A percentile compares a stretch with the other conserved stretches of the same genome.
These are phyloP conservation scores for Penicillium sp. DNA, from an alignment of 2,329 filamentous ascomycete species.

Conservation along the genomic window DNA sequence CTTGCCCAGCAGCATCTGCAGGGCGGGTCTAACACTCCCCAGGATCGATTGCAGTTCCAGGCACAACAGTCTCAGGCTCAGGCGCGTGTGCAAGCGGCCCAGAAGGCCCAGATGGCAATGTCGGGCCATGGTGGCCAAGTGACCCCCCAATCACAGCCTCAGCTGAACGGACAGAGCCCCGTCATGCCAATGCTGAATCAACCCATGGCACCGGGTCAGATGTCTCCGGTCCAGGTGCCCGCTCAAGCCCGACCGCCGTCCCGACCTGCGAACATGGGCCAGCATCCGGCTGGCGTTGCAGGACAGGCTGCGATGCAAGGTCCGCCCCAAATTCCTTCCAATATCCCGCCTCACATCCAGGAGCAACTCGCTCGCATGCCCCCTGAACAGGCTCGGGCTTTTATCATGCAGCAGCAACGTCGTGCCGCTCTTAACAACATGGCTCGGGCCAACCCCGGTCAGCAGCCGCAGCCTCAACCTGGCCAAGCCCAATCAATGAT, in stretches of 20 bases:
- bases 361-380: constrained; percentile 37
- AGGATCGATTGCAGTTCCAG: constrained; percentile 42
- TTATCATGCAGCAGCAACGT: constrained; percentile 35
- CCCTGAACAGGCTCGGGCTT: constrained; percentile 33
- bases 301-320: constrained; percentile 32
- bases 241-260: constrained; percentile 36
- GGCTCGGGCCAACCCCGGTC: constrained; percentile 30
- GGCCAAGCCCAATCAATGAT: constrained; percentile 32
- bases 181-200: constrained; percentile 45
- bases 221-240: constrained; percentile 37
- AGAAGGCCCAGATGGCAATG: constrained; percentile 47
- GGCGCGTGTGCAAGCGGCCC: constrained; percentile 43
- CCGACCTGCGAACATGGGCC: constrained; percentile 33
- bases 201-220: constrained; percentile 39
- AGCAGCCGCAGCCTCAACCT: constrained; percentile 31
- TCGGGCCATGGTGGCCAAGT: constrained; percentile 47
- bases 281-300: constrained; percentile 28
- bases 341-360: constrained; percentile 35
- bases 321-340: constrained; percentile 34
- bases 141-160: constrained; percentile 37
- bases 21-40: constrained; percentile 43
- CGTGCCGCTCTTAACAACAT: constrained; percentile 34
- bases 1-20: constrained; percentile 42
- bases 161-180: constrained; percentile 41
- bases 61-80: constrained; percentile 33